Conservation (phyloP, 2,329 filamentous ascomycete genomes). For the Colletotrichum zoysiae region DNA sequence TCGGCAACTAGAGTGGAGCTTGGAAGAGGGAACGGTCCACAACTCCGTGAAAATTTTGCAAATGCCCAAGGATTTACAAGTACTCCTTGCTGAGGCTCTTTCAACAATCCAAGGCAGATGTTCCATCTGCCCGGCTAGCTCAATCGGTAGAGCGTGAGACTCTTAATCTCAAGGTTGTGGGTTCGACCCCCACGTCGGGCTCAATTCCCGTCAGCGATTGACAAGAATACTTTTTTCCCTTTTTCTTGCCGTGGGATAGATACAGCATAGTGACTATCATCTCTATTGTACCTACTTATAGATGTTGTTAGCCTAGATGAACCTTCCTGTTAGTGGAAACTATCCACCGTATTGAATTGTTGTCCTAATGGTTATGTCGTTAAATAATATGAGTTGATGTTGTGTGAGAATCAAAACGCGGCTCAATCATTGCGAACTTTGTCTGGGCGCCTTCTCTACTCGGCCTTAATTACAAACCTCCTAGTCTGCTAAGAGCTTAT, state of each 20-base stretch:
- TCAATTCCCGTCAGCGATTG: conserved; percentile 44
- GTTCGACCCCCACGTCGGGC: conserved; percentile 58
- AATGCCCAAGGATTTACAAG: background rate
- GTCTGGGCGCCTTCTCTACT: too few relatives aligned
- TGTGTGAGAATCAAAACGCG: too few relatives aligned
- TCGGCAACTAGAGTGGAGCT: conserved; percentile 6
- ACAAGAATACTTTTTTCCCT: background rate
- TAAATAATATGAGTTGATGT: too few relatives aligned
- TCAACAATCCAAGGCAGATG: conserved; percentile 31
- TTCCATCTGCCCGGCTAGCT: conserved; percentile 66
- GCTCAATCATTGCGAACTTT: too few relatives aligned
- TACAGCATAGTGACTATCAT: too few relatives aligned
- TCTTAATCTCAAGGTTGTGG: conserved; percentile 73
- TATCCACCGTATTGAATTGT: too few relatives aligned
- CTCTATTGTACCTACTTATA: too few relatives aligned
- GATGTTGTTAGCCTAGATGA: too few relatives aligned
- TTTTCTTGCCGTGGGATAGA: background rate
- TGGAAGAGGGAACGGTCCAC: conserved; percentile 8
- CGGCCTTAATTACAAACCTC: too few relatives aligned
- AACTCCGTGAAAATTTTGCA: conserved; percentile 22
- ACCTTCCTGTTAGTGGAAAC: too few relatives aligned
- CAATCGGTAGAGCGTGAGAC: conserved; percentile 82
- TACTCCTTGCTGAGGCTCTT: accelerated
- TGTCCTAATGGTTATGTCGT: too few relatives aligned
- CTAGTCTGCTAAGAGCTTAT: too few relatives aligned